Evolutionary conservation across 2,329 filamentous ascomycete genomes (phyloP).

Genomic region (Dactylellina parvicollis): DNA sequence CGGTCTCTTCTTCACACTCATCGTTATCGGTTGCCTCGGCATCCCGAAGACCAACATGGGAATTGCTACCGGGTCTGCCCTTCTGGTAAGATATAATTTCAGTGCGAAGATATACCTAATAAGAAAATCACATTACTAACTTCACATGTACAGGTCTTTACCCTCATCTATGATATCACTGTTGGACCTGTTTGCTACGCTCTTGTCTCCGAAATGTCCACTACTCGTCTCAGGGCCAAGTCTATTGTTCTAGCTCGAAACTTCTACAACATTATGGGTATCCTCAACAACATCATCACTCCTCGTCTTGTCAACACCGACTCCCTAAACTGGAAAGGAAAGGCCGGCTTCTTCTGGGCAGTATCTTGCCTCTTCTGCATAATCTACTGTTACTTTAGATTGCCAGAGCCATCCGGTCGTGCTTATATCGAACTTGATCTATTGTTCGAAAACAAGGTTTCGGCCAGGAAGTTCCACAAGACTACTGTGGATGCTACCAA

Average conservation of each 20-base stretch:
- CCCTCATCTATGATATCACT: conserved; percentile 68
- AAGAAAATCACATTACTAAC: too few species aligned
- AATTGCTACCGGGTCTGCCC: conserved; percentile 23
- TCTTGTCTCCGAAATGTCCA: conserved; percentile 67
- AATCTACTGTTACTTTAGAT: conserved; percentile 81
- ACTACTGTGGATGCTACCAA: conserved; percentile 59
- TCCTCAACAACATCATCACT: conserved; percentile 61
- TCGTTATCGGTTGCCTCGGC: conserved; percentile 43
- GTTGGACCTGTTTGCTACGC: conserved; percentile 68
- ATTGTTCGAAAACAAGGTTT: conserved; percentile 62
- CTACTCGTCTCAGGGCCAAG: conserved; percentile 67
- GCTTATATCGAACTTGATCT: conserved; percentile 87
- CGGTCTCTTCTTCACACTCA: conserved; percentile 62
- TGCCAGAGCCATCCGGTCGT: conserved; percentile 78
- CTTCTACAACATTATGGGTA: conserved; percentile 65
- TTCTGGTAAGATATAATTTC: conserved; percentile 50
- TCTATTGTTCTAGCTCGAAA: conserved; percentile 67
- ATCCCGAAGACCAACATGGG: conserved; percentile 38
- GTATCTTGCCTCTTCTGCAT: conserved; percentile 82
- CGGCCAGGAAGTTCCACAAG: conserved; percentile 62
- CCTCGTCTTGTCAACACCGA: conserved; percentile 48
- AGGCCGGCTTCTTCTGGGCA: conserved; percentile 66
- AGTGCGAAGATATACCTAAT: too few species aligned
- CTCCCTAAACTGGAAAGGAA: conserved; percentile 62
- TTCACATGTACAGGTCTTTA: conserved; percentile 61